phyloP scores from a whole-genome alignment of 768 basidiomycete genomes.

The Russula vinacea region DNA sequence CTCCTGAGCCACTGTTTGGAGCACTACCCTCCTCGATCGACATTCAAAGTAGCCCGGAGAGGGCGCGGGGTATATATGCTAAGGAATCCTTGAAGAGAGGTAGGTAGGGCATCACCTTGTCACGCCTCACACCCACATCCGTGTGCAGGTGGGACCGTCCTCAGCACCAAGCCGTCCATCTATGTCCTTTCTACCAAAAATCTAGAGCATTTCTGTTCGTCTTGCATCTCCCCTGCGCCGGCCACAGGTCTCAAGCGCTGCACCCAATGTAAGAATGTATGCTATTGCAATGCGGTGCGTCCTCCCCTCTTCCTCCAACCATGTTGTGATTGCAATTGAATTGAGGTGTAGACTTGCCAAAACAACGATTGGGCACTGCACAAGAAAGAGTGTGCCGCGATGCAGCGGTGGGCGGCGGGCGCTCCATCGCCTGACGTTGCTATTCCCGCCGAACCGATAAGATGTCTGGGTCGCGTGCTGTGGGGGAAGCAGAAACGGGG shows the following conservation, averaged over 20 bases:
- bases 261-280: slow-evolving; percentile 61
- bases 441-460: slow-evolving; percentile 72
- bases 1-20: slow-evolving; percentile 11
- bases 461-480: slow-evolving; percentile 73
- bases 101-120: slow-evolving; percentile 1
- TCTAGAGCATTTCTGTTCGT: slow-evolving; percentile 64
- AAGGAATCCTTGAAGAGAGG: slow-evolving; percentile 29
- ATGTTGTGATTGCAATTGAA: slow-evolving; percentile 6
- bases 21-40: slow-evolving; percentile 21
- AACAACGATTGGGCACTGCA: slow-evolving; percentile 70
- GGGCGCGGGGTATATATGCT: slow-evolving; percentile 29
- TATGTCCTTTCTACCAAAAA: slow-evolving; percentile 61
- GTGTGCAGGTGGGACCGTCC: slow-evolving; percentile 53
- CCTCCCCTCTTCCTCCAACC: neutral
- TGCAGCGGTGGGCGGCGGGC: slow-evolving; percentile 54
- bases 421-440: slow-evolving; percentile 48
- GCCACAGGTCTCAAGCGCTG: slow-evolving; percentile 59
- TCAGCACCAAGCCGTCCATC: slow-evolving; percentile 58
- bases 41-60: slow-evolving; percentile 11
- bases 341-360: slow-evolving; percentile 56
- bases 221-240: slow-evolving; percentile 50
- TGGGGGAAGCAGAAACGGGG: slow-evolving; percentile 62
- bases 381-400: slow-evolving; percentile 71
- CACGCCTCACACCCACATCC: neutral
- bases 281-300: slow-evolving; percentile 75